A percentile compares a stretch with the other conserved stretches of the same genome.
Conservation (phyloP, 1,284 basidiomycete genomes). For the Kwoniella shivajii region DNA sequence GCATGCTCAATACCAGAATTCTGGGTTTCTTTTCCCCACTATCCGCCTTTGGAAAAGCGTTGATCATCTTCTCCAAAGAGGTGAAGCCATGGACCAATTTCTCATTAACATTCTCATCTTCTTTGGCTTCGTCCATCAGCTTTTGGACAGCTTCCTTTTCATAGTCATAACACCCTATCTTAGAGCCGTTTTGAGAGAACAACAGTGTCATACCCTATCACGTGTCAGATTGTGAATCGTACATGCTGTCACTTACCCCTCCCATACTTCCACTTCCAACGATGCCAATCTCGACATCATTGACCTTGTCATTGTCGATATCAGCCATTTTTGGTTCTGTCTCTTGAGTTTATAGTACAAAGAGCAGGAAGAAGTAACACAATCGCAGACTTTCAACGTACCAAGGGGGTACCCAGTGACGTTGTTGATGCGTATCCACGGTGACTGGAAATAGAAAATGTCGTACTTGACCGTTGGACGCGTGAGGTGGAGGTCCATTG, state of each 20-base stretch:
- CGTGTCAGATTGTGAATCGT: neutral
- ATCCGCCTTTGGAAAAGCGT: conserved; percentile 23
- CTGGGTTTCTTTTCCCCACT: conserved; percentile 26
- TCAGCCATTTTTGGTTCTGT: conserved; percentile 33
- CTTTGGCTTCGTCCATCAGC: conserved; percentile 26
- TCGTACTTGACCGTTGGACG: neutral
- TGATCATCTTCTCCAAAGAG: conserved; percentile 25
- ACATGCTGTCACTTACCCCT: conserved; percentile 18
- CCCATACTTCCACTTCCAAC: conserved; percentile 37
- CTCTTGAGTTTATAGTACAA: too few species aligned
- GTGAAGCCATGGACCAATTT: conserved; percentile 32
- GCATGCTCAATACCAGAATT: conserved; percentile 44
- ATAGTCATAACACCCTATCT: conserved; percentile 31
- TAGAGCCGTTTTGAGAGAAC: conserved; percentile 58
- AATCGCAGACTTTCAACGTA: too few species aligned
- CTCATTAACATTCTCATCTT: conserved; percentile 27
- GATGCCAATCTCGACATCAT: conserved; percentile 34
- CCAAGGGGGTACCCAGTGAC: too few species aligned
- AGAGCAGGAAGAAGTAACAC: too few species aligned
- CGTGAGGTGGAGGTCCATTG: neutral
- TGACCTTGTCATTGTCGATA: conserved; percentile 28
- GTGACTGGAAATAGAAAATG: neutral
- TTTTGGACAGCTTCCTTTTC: conserved; percentile 30
- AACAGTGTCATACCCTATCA: conserved; percentile 73
- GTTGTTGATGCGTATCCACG: too few species aligned